These are phyloP conservation scores for Mollisiaceae sp. DNA, from an alignment of 2,329 filamentous ascomycete species.

Conservation along the genomic window DNA sequence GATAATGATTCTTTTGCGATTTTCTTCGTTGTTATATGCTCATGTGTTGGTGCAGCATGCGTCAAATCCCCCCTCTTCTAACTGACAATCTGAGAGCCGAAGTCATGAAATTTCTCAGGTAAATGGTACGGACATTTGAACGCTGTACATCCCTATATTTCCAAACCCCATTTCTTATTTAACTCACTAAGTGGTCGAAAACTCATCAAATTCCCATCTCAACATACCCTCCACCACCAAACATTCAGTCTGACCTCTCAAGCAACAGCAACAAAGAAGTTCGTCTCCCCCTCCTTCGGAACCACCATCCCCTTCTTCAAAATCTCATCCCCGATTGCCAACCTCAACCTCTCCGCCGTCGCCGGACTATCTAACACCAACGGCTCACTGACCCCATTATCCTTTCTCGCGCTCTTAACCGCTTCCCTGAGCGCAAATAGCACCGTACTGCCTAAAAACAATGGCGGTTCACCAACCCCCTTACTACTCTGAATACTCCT, in stretches of 20 bases:
- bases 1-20: too few species aligned
- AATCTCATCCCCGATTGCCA: slow-evolving; percentile 48
- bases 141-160: too few species aligned
- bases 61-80: too few species aligned
- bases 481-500: slow-evolving; percentile 59
- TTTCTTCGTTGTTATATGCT: too few species aligned
- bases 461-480: slow-evolving; percentile 65
- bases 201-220: background rate
- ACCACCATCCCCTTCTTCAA: slow-evolving; percentile 40
- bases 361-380: slow-evolving; percentile 54
- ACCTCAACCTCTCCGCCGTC: slow-evolving; percentile 49
- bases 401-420: slow-evolving; percentile 53
- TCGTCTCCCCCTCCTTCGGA: slow-evolving; percentile 38
- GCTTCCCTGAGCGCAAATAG: slow-evolving; percentile 60
- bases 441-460: slow-evolving; percentile 59
- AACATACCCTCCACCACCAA: background rate
- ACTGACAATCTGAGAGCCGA: too few species aligned
- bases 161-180: too few species aligned
- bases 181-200: too few species aligned
- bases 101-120: too few species aligned
- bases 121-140: too few species aligned
- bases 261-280: slow-evolving; percentile 40
- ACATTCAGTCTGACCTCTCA: background rate
- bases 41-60: too few species aligned
- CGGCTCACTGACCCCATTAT: slow-evolving; percentile 51